Percentiles rank a stretch among this genome's conserved stretches.
These are phyloP conservation scores for Suhomyces bokatorum DNA, from an alignment of 1,139 yeast species.

Conservation along the genomic window DNA sequence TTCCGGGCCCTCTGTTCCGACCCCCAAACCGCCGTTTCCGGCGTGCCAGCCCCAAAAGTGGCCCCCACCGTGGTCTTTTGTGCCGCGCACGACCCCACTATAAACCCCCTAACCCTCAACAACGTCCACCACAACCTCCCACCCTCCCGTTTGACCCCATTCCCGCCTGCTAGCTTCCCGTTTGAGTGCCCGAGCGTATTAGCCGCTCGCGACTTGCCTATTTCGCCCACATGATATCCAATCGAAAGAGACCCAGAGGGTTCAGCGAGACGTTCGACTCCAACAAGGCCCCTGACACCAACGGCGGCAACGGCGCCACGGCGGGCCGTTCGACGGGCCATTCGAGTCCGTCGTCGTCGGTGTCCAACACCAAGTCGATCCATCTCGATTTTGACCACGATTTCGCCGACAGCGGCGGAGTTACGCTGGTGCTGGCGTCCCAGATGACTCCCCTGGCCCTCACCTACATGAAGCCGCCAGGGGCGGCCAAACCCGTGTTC, in stretches of 20 bases:
- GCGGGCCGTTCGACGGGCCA: background rate
- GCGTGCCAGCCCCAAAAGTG: too few relatives aligned
- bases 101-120: slow-evolving; percentile 10
- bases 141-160: background rate
- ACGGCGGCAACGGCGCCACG: slow-evolving; percentile 1
- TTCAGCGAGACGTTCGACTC: slow-evolving; percentile 43
- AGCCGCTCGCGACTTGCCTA: slow-evolving; percentile 8
- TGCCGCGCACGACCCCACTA: slow-evolving; percentile 1
- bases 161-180: background rate
- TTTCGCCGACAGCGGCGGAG: slow-evolving; percentile 14
- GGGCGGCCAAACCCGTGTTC: slow-evolving; percentile 10
- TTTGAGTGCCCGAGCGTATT: slow-evolving; percentile 3
- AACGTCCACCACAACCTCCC: slow-evolving; percentile 1
- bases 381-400: slow-evolving; percentile 16
- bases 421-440: slow-evolving; percentile 16
- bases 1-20: too few relatives aligned
- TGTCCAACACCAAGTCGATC: slow-evolving; percentile 10
- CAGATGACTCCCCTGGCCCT: slow-evolving; percentile 13
- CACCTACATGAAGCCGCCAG: background rate
- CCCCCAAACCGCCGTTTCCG: too few relatives aligned
- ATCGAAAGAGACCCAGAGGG: slow-evolving; percentile 51
- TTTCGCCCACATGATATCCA: slow-evolving; percentile 26
- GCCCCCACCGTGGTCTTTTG: background rate
- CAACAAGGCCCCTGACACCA: slow-evolving; percentile 14
- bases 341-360: slow-evolving; percentile 7